Conservation (phyloP, 805 yeast species). For the Priceomyces melissophilus region DNA sequence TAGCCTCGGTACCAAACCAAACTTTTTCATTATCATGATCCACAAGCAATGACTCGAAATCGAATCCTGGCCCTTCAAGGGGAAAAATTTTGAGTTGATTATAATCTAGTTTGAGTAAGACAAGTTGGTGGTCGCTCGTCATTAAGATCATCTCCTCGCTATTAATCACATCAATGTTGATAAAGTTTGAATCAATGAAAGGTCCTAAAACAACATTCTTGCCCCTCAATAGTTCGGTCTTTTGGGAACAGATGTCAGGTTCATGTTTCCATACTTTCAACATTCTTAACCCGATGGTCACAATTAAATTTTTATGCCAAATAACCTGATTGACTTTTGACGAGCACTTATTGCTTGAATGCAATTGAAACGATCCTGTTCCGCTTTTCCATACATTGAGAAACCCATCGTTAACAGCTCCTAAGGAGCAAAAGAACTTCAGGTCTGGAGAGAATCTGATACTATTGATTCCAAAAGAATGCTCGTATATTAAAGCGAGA, state of each 20-base stretch:
- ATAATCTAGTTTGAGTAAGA: constrained; percentile 19
- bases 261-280: constrained; percentile 57
- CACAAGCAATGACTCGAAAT: constrained; percentile 17
- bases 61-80: constrained; percentile 14
- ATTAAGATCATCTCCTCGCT: constrained; percentile 34
- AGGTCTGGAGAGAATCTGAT: constrained; percentile 60
- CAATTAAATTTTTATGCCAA: constrained; percentile 51
- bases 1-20: constrained; percentile 22
- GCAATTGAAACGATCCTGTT: constrained; percentile 20
- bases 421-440: constrained; percentile 54
- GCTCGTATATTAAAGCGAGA: constrained; percentile 54
- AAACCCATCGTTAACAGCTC: constrained; percentile 67
- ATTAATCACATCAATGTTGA: constrained; percentile 32
- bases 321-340: constrained; percentile 51
- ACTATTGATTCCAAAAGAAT: constrained; percentile 58
- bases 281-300: constrained; percentile 61
- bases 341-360: constrained; percentile 61
- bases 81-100: constrained; percentile 14
- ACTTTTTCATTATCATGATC: constrained; percentile 17
- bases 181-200: constrained; percentile 48
- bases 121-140: constrained; percentile 30
- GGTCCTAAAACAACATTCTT: constrained; percentile 56
- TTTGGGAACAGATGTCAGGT: constrained; percentile 10
- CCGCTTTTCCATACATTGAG: constrained; percentile 56
- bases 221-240: constrained; percentile 44